Base-by-base conservation (phyloP, 805 yeast species). In the Saccharomycopsis microspora region DNA sequence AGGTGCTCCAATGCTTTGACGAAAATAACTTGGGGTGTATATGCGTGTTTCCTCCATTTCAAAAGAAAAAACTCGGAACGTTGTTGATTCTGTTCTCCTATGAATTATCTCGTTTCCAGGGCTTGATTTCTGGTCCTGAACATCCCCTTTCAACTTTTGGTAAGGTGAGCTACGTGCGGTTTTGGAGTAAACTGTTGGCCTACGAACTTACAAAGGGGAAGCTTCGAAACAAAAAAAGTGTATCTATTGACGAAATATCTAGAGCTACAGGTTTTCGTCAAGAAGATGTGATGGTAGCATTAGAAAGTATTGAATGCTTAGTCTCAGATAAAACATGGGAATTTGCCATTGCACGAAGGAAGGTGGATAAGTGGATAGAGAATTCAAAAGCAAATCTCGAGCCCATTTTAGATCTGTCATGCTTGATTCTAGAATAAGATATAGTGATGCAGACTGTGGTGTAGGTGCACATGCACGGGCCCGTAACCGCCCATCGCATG, bases 11-110 rank as follows among this genome's bases (percentile, higher is more conserved):
- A 0, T 78, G 79, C 74, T 72, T 74, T 63, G 90, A 85, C 46
- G 72, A 77, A 45, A 85, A 89, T 61, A 93, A 90, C 59, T 67
- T 93, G 37, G 96, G 97, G 0, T 93, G 97, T 59, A 84, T 93
- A 8, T 71, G 93, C 54, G 78, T 87, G 3, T 85, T 93, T 52
- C 98, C 98, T 1, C 96, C 96, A 3, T 93, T 78, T 60, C 97
- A 90, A 61, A 70, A 86, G 49, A 72, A 74, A 39, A 81, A 78
- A 5, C 61, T 89, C 30, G 98, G 97, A 0, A 78, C 86, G 4
- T 67, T 86, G 7, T 61, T 93, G 38, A 85, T 93, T 10, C 86
- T 86, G 51, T 85, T 87, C 55, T 85, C 94, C 37, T 93, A 90
- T 59, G 79, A 72, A 32, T 61, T 89, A 27, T 86, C 96, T 0